These are phyloP conservation scores for Guadua angustifolia DNA, from an alignment of 176 grass and related monocot genomes.

Conservation along the genomic window DNA sequence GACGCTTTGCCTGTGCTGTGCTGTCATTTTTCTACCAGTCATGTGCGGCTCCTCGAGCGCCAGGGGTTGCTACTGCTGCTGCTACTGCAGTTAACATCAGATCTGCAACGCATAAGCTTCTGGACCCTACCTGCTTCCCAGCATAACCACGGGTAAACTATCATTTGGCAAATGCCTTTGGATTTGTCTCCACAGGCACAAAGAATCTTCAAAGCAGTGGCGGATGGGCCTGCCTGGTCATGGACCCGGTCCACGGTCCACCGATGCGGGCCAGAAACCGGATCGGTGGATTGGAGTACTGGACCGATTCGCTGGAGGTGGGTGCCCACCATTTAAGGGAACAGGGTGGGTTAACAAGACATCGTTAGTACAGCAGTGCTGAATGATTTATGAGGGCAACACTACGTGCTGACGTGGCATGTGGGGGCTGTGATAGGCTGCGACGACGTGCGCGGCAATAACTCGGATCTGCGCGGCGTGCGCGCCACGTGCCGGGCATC, in stretches of 20 bases:
- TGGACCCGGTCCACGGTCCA: conserved; percentile 21
- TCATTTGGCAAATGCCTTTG: neutral
- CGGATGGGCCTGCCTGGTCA: neutral
- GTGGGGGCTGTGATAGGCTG: neutral
- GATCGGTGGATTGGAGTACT: neutral
- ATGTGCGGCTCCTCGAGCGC: conserved; percentile 1
- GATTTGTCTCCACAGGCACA: conserved; percentile 41
- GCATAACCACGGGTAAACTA: neutral
- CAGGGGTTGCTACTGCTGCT: neutral
- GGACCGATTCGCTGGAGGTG: neutral
- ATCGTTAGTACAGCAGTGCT: conserved; percentile 28
- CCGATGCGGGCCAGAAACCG: neutral
- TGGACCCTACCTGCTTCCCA: conserved; percentile 45
- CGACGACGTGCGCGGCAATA: conserved; percentile 28
- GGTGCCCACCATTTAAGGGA: conserved; percentile 17
- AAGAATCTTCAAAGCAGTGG: conserved; percentile 45
- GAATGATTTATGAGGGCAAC: neutral
- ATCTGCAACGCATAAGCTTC: conserved; percentile 42
- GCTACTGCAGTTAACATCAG: conserved; percentile 25
- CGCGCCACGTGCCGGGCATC: conserved; percentile 46
- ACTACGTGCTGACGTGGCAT: no score
- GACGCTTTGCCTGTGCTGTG: neutral
- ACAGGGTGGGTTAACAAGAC: conserved; percentile 24
- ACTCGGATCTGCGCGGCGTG: conserved; percentile 49
- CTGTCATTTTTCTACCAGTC: conserved; percentile 10